These are phyloP conservation scores for Chlamydomonas eustigma DNA, from an alignment of 139 green algal genomes.

Conservation along the genomic window DNA sequence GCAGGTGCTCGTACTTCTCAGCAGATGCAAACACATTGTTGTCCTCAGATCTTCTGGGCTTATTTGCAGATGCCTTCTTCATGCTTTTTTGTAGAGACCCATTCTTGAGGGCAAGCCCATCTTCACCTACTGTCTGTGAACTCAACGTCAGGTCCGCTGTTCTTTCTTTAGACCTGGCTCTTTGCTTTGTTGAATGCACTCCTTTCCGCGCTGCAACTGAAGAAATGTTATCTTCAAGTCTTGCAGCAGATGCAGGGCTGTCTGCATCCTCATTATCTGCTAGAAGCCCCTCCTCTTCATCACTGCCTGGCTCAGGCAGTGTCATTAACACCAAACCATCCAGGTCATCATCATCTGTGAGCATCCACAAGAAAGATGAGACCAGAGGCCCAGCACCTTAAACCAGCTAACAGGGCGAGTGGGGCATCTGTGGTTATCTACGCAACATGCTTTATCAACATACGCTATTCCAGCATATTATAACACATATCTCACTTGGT, in stretches of 20 bases:
- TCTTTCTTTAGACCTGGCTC: background rate
- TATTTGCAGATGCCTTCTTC: background rate
- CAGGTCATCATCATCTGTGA: background rate
- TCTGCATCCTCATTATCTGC: background rate
- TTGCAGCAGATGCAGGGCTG: background rate
- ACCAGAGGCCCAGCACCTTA: background rate
- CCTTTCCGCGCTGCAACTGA: background rate
- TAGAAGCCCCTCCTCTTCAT: background rate
- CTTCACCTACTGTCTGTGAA: background rate
- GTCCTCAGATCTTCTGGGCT: background rate
- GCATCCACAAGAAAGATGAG: background rate
- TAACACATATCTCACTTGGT: background rate
- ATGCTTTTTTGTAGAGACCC: background rate
- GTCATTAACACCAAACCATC: background rate
- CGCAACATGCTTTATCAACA: background rate
- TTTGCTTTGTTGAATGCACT: background rate
- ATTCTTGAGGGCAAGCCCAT: background rate
- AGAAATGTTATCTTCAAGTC: background rate
- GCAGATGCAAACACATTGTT: constrained; percentile 9
- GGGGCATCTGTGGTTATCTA: background rate
- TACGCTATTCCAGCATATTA: background rate
- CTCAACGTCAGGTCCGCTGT: background rate
- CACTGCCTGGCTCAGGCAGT: background rate
- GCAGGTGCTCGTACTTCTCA: constrained; percentile 14
- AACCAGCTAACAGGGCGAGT: background rate